phyloP scores from a whole-genome alignment of 768 basidiomycete genomes.

The Cystoderma amianthinum region DNA sequence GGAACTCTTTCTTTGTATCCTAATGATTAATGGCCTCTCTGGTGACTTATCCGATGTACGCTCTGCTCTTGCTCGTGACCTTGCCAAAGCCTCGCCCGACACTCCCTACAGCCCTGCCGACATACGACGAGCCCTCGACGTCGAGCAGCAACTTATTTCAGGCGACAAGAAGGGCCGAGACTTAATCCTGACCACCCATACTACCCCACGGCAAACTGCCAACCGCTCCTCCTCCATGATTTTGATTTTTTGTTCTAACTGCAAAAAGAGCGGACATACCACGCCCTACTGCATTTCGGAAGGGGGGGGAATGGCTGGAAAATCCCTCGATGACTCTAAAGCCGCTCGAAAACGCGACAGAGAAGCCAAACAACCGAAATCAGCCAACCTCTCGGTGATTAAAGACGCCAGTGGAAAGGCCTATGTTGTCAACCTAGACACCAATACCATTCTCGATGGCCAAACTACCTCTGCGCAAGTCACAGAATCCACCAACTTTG shows the following conservation, averaged over 20 bases:
- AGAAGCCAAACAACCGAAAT: conserved; percentile 15
- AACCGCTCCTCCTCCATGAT: not conserved
- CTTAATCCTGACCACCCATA: too few species aligned
- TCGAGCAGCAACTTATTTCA: not conserved
- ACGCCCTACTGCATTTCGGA: conserved; percentile 10
- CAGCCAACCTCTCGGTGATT: conserved; percentile 12
- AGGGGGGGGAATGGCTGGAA: conserved; percentile 19
- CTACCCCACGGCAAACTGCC: too few species aligned
- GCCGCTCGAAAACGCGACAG: conserved; percentile 17
- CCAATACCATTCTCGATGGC: not conserved
- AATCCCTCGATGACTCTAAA: conserved; percentile 12
- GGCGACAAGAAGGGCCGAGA: not conserved
- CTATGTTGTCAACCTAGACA: not conserved
- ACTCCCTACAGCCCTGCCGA: not conserved
- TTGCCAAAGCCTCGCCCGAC: not conserved
- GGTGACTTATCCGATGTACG: not conserved
- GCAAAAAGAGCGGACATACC: conserved; percentile 5
- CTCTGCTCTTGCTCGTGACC: not conserved
- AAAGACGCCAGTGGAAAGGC: conserved; percentile 10
- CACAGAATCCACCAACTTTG: not conserved
- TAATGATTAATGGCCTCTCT: not conserved
- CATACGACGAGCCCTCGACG: not conserved
- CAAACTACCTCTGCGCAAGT: not conserved
- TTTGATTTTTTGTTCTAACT: not conserved
- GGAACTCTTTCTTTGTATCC: not conserved